A percentile compares a stretch with the other conserved stretches of the same genome.
phyloP scores from a whole-genome alignment of 257 asterid species.

The Gentiana dahurica region DNA sequence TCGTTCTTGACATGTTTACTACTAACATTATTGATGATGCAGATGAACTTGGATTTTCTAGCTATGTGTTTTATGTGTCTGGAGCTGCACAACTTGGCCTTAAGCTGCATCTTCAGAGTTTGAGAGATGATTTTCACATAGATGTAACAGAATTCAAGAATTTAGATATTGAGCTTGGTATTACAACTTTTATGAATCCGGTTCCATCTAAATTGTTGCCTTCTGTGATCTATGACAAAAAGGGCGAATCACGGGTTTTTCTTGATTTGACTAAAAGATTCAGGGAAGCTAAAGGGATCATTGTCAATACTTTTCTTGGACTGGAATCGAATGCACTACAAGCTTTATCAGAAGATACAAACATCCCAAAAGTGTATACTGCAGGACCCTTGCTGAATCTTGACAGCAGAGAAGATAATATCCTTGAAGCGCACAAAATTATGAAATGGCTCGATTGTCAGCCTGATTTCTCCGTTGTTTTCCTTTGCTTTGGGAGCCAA shows the following conservation, averaged over 20 bases:
- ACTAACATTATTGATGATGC: slow-evolving; percentile 12
- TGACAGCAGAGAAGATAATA: not conserved
- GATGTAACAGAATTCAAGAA: slow-evolving; percentile 7
- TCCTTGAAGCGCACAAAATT: not conserved
- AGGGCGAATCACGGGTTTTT: not conserved
- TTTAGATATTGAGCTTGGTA: not conserved
- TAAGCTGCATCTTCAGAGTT: slow-evolving; percentile 2
- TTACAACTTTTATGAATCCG: slow-evolving; percentile 4
- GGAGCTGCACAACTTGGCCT: slow-evolving; percentile 11
- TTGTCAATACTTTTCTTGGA: slow-evolving; percentile 34
- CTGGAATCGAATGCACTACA: slow-evolving; percentile 27
- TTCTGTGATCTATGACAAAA: not conserved
- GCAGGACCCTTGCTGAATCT: slow-evolving; percentile 30
- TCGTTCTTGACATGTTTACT: slow-evolving; percentile 6
- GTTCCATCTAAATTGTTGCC: slow-evolving; percentile 4
- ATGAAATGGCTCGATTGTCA: slow-evolving; percentile 19
- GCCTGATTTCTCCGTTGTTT: slow-evolving; percentile 13
- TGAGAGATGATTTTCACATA: slow-evolving; percentile 9
- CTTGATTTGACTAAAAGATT: slow-evolving; percentile 7
- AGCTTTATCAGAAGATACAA: slow-evolving; percentile 4
- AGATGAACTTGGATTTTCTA: slow-evolving; percentile 4
- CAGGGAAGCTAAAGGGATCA: slow-evolving; percentile 20
- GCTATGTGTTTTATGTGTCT: slow-evolving; percentile 13
- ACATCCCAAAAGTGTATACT: slow-evolving; percentile 24
- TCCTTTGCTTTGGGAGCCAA: slow-evolving; percentile 22